A percentile compares a stretch with the other conserved stretches of the same genome.
Evolutionary conservation across 164 flowering plant species (phyloP).

Genomic region (Piper betle): DNA sequence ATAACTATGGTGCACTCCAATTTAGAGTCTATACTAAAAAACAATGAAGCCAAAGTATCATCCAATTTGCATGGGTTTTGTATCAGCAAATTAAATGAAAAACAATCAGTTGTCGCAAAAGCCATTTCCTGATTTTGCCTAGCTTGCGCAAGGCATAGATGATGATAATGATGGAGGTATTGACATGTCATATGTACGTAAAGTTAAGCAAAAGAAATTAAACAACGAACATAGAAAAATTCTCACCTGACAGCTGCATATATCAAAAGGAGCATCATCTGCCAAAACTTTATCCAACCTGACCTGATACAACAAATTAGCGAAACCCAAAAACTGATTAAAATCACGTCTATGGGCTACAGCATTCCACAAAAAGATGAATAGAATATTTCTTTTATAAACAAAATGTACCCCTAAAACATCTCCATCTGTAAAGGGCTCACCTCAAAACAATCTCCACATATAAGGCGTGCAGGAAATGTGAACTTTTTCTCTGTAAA

Average conservation of each 20-base stretch:
- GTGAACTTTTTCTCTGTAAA: constrained; percentile 80
- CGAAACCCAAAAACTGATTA: neutral
- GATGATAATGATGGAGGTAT: too few relatives aligned
- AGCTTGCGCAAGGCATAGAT: too few relatives aligned
- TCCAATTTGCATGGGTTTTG: too few relatives aligned
- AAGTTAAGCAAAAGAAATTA: neutral
- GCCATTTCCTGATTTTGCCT: too few relatives aligned
- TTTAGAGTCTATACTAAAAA: too few relatives aligned
- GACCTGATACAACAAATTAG: constrained; percentile 32
- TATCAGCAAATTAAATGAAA: neutral
- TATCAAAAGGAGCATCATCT: constrained; percentile 93
- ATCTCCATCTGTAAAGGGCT: neutral
- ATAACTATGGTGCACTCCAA: too few relatives aligned
- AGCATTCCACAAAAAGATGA: neutral
- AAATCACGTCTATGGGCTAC: neutral
- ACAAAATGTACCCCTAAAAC: too few relatives aligned
- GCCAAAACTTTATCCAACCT: constrained; percentile 61
- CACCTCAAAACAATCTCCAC: constrained; percentile 95
- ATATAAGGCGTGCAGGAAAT: constrained; percentile 89
- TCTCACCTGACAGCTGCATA: constrained; percentile 92
- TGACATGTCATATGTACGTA: neutral
- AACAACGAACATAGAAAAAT: neutral
- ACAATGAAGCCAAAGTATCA: too few relatives aligned
- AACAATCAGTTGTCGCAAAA: neutral
- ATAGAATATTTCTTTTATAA: too few relatives aligned